Evolutionary conservation across 2,329 filamentous ascomycete genomes (phyloP), one percentile per base, ranked within the genome.

Genomic region (Nannizziopsis arthrosporioides): DNA sequence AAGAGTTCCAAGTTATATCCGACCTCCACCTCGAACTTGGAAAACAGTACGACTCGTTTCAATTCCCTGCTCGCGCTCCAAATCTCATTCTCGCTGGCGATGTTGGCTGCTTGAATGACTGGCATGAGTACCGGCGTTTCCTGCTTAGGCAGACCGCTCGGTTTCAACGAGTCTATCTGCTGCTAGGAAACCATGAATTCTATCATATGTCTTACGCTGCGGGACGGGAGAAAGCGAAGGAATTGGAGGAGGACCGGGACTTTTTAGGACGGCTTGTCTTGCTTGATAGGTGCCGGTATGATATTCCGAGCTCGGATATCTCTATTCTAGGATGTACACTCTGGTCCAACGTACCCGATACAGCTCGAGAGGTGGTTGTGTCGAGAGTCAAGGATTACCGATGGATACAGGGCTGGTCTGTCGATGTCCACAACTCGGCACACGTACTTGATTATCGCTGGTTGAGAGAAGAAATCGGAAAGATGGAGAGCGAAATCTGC

Each of bases 271-370:
- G 46, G 12, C 49, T 60, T n/a, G 47, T 46, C 19, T 36, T 59
- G n/a, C 49, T 58, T 15, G 31, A 57, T 47, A 46, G 53, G 27
- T 50, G 15, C 18, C 50, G 57, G 31, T 36, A 37, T 10, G 42
- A 44, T 18, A 2, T 44, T 9, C 42, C 32, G 1, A 32, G 15
- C 27, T 34, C 31, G n/a, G 50, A 53, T 14, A 10, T 75, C 30
- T 73, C 69, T 3, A 58, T 79, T 7, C 57, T 80, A 2, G 76
- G 76, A 3, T 77, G 73, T 53, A 77, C 75, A 2, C 61, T 80
- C 0, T 76, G 74, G 70, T 76, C 74, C 2, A 51, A 59, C 0
- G 68, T 80, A 9, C 63, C 69, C 0, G 55, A 64, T 0, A 58
- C 63, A 1, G 63, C 63, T 3, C 57, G 56, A 10, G 54, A 56